A percentile compares a stretch with the other conserved stretches of the same genome.
These are phyloP conservation scores for Pichia kluyveri DNA, from an alignment of 805 yeast genomes.

Conservation along the genomic window DNA sequence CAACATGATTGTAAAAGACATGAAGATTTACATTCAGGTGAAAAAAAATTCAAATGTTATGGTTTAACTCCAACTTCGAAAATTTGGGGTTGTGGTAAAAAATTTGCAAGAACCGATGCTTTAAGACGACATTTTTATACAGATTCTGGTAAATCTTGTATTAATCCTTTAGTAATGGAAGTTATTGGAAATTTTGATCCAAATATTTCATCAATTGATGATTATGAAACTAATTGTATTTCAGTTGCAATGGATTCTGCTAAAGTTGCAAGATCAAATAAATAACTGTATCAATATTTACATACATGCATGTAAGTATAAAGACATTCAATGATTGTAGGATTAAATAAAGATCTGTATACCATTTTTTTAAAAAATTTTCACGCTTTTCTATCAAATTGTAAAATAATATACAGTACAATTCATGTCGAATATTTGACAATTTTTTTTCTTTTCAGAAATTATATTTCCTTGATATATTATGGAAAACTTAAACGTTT, in stretches of 20 bases:
- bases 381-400: too few species aligned
- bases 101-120: conserved; percentile 75
- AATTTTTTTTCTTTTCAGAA: too few species aligned
- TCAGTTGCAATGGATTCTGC: conserved; percentile 7
- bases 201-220: background rate
- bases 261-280: background rate
- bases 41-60: conserved; percentile 63
- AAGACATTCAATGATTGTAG: too few species aligned
- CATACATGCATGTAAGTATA: too few species aligned
- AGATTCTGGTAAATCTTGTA: conserved; percentile 68
- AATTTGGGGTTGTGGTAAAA: conserved; percentile 75
- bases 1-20: conserved; percentile 73
- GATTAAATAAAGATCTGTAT: too few species aligned
- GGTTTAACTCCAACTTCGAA: conserved; percentile 47
- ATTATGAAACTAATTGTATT: conserved; percentile 3
- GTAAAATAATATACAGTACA: too few species aligned
- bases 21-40: conserved; percentile 68
- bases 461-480: too few species aligned
- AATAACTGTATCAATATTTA: too few species aligned
- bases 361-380: too few species aligned
- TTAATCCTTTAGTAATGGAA: conserved; percentile 44
- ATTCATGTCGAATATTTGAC: too few species aligned
- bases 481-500: too few species aligned
- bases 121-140: conserved; percentile 72
- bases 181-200: conserved; percentile 1